phyloP scores from a whole-genome alignment of 257 asterid species.

The Salvia splendens region DNA sequence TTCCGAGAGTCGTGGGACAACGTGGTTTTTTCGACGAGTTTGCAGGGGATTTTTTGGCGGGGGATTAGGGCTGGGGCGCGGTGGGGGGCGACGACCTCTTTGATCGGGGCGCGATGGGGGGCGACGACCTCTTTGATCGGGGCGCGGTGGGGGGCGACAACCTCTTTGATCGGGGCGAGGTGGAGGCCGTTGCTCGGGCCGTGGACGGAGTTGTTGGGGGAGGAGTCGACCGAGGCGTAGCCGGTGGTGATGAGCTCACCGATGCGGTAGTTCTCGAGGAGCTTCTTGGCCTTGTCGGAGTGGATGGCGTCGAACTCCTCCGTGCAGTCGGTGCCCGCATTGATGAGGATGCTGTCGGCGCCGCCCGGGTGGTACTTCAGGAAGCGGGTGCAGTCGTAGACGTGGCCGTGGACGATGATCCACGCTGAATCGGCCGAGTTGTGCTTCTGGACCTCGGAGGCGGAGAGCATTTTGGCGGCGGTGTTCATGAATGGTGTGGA shows the following conservation, averaged over 20 bases:
- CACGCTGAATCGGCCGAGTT: slow-evolving; percentile 71
- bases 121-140: too few species aligned
- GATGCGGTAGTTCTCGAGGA: slow-evolving; percentile 72
- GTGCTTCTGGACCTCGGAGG: slow-evolving; percentile 77
- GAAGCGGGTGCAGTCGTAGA: slow-evolving; percentile 78
- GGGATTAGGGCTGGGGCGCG: slow-evolving; percentile 58
- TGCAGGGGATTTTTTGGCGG: slow-evolving; percentile 69
- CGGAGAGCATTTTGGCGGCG: slow-evolving; percentile 50
- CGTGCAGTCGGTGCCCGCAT: slow-evolving; percentile 87
- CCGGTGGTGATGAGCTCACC: slow-evolving; percentile 79
- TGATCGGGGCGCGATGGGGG: too few species aligned
- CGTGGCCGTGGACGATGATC: slow-evolving; percentile 89
- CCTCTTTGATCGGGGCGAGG: slow-evolving; percentile 59
- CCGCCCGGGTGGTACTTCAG: slow-evolving; percentile 95
- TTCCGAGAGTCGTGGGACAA: slow-evolving; percentile 74
- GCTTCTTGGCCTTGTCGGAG: slow-evolving; percentile 72
- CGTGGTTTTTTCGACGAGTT: slow-evolving; percentile 50
- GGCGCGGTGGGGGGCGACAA: too few species aligned
- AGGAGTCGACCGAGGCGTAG: slow-evolving; percentile 59
- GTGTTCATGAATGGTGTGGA: slow-evolving; percentile 94
- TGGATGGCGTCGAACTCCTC: slow-evolving; percentile 97
- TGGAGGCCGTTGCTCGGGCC: slow-evolving; percentile 46
- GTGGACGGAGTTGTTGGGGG: slow-evolving; percentile 77
- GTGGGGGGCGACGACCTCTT: slow-evolving; percentile 33
- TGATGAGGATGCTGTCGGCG: slow-evolving; percentile 83